Evolutionary conservation across 1,139 yeast species (phyloP).

Genomic region (Eremothecium sinecaudum): DNA sequence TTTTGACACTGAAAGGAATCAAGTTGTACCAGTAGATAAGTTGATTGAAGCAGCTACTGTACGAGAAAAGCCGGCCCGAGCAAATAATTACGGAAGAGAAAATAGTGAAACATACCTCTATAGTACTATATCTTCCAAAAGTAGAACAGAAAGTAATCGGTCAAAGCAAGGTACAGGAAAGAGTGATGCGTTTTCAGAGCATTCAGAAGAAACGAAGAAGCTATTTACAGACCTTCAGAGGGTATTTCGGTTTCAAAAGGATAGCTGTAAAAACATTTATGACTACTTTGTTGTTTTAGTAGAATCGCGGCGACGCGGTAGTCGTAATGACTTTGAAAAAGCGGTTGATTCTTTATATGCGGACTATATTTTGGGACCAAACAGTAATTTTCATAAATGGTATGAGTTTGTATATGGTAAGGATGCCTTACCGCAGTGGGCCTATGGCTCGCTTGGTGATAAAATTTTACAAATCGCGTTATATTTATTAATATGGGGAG

Average conservation of each 20-base stretch:
- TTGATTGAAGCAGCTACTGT: too few relatives aligned
- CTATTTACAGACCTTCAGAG: slow-evolving; percentile 42
- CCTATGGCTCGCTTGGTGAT: slow-evolving; percentile 24
- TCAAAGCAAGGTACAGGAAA: too few relatives aligned
- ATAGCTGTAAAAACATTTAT: slow-evolving; percentile 49
- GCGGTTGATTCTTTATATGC: slow-evolving; percentile 51
- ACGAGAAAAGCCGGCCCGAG: too few relatives aligned
- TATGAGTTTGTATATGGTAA: slow-evolving; percentile 38
- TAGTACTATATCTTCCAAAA: too few relatives aligned
- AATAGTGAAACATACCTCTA: too few relatives aligned
- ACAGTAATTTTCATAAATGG: slow-evolving; percentile 56
- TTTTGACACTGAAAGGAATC: too few relatives aligned
- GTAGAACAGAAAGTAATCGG: too few relatives aligned
- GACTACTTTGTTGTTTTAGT: slow-evolving; percentile 46
- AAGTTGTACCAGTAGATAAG: too few relatives aligned
- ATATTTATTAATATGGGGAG: slow-evolving; percentile 68
- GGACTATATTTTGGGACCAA: slow-evolving; percentile 54
- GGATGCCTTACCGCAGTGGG: slow-evolving; percentile 34
- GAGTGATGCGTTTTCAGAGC: slow-evolving; percentile 1
- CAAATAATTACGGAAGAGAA: too few relatives aligned
- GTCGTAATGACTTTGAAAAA: slow-evolving; percentile 35
- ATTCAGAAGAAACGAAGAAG: slow-evolving; percentile 44
- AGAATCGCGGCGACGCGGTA: slow-evolving; percentile 54
- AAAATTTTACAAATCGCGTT: slow-evolving; percentile 53
- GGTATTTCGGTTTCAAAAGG: slow-evolving; percentile 50